Conservation (phyloP, 768 basidiomycete species). For the Lepiota venenata region DNA sequence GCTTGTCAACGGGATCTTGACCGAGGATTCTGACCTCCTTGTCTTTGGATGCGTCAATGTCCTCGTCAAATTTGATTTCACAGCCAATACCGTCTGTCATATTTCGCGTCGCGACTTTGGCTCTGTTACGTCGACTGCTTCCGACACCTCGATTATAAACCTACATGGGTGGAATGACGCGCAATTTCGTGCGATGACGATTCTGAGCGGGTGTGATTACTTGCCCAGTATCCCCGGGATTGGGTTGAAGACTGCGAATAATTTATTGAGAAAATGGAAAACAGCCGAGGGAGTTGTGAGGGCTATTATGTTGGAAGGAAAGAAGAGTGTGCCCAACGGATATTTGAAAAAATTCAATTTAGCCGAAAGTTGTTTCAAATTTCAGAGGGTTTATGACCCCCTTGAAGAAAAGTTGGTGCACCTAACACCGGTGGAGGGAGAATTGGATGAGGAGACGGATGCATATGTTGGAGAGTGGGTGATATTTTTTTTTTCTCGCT, state of each 20-base stretch:
- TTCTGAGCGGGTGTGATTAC: slow-evolving; percentile 92
- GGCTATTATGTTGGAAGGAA: slow-evolving; percentile 76
- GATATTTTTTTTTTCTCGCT: background rate
- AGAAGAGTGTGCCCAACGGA: slow-evolving; percentile 70
- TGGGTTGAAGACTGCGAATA: slow-evolving; percentile 91
- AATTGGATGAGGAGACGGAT: slow-evolving; percentile 59
- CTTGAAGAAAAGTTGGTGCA: slow-evolving; percentile 59
- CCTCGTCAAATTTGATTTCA: slow-evolving; percentile 87
- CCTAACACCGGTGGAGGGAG: slow-evolving; percentile 57
- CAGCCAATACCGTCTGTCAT: slow-evolving; percentile 57
- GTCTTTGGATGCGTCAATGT: slow-evolving; percentile 95
- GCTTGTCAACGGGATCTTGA: slow-evolving; percentile 86
- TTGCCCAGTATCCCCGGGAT: slow-evolving; percentile 87
- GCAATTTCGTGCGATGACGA: slow-evolving; percentile 92
- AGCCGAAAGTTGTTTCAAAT: slow-evolving; percentile 89
- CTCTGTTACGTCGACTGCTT: slow-evolving; percentile 40
- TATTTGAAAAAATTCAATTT: slow-evolving; percentile 75
- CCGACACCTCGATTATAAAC: slow-evolving; percentile 60
- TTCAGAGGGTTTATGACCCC: slow-evolving; percentile 93
- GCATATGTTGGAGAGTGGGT: slow-evolving; percentile 71
- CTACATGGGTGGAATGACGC: slow-evolving; percentile 86
- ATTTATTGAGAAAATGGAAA: slow-evolving; percentile 78
- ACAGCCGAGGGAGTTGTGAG: slow-evolving; percentile 82
- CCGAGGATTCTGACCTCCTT: slow-evolving; percentile 96
- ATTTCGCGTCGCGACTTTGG: slow-evolving; percentile 71